Percentiles rank a stretch among this genome's conserved stretches.
Evolutionary conservation across 306 rosid species (phyloP).

Genomic region (Cajanus cajan): DNA sequence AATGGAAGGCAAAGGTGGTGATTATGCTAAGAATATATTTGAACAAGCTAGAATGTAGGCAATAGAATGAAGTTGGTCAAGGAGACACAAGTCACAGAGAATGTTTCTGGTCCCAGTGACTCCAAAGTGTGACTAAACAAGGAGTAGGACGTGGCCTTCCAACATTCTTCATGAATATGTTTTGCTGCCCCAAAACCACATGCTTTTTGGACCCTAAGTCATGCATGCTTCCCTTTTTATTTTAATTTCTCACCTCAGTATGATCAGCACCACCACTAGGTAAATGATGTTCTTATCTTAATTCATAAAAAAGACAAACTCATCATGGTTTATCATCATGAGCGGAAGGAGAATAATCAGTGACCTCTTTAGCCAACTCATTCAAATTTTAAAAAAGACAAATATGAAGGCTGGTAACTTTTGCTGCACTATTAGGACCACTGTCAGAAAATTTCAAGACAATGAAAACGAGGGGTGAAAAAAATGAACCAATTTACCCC

Average conservation of each 20-base stretch:
- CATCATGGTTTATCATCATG: constrained; percentile 62
- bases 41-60: constrained; percentile 28
- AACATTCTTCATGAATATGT: constrained; percentile 59
- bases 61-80: constrained; percentile 45
- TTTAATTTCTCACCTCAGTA: neutral
- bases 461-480: constrained; percentile 32
- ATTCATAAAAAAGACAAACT: constrained; percentile 55
- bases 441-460: constrained; percentile 45
- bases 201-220: constrained; percentile 32
- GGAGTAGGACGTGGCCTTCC: constrained; percentile 41
- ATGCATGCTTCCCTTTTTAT: constrained; percentile 30
- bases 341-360: constrained; percentile 51
- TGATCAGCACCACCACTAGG: constrained; percentile 30
- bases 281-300: constrained; percentile 39
- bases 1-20: neutral
- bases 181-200: constrained; percentile 42
- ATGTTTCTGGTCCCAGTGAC: constrained; percentile 64
- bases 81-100: constrained; percentile 67
- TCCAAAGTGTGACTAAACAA: constrained; percentile 37
- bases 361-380: constrained; percentile 48
- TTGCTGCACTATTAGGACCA: constrained; percentile 32
- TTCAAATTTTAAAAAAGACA: constrained; percentile 46
- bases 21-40: constrained; percentile 32
- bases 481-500: constrained; percentile 29
- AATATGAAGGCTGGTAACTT: constrained; percentile 32